Evolutionary conservation across 2,329 filamentous ascomycete genomes (phyloP).

Genomic region (Aureobasidium sp.): DNA sequence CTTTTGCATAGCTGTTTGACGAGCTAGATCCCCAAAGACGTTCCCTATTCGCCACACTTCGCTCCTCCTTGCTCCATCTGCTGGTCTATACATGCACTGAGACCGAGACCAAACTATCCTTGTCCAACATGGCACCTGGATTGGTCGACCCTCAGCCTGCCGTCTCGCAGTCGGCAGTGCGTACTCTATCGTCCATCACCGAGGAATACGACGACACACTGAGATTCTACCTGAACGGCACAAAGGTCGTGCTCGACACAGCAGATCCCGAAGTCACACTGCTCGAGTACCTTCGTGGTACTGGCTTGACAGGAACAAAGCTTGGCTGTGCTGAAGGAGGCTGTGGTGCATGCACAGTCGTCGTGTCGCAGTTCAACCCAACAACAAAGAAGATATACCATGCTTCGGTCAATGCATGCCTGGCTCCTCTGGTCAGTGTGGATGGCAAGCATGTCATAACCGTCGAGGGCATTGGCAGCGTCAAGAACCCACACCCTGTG

Average conservation of each 20-base stretch:
- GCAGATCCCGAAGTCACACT: conserved; percentile 88
- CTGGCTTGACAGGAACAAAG: conserved; percentile 92
- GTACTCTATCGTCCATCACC: conserved; percentile 54
- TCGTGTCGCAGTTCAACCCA: conserved; percentile 87
- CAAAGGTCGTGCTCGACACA: conserved; percentile 73
- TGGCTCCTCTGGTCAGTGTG: conserved; percentile 84
- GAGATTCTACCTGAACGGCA: conserved; percentile 91
- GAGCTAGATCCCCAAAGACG: not conserved
- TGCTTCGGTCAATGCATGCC: conserved; percentile 90
- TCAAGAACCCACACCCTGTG: conserved; percentile 75
- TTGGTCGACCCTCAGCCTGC: conserved; percentile 39
- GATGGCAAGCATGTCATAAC: conserved; percentile 99
- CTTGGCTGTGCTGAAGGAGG: conserved; percentile 94
- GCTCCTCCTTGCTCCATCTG: not conserved
- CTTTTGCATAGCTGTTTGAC: not conserved
- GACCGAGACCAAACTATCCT: not conserved
- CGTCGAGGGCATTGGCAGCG: conserved; percentile 87
- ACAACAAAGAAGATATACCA: conserved; percentile 91
- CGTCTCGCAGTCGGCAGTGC: conserved; percentile 35
- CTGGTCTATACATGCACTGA: not conserved
- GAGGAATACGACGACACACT: conserved; percentile 77
- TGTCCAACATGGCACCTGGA: conserved; percentile 47
- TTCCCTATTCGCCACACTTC: not conserved
- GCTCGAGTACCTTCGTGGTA: conserved; percentile 83
- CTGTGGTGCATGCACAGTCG: conserved; percentile 92